phyloP scores from a whole-genome alignment of 768 basidiomycete species.

The Rhizopogon rudus region DNA sequence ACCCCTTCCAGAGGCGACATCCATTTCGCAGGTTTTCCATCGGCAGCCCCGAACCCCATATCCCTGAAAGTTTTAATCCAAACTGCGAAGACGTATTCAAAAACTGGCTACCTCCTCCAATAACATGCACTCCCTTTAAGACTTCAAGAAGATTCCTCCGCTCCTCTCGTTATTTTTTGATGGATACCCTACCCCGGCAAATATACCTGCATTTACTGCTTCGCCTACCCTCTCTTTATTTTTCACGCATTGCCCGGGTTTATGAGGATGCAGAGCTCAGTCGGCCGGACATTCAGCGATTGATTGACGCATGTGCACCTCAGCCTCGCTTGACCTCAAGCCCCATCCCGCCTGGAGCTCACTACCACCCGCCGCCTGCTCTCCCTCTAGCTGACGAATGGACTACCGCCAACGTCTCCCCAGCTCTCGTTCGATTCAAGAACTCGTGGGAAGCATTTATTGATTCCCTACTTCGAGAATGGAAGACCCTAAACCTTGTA shows the following conservation, averaged over 20 bases:
- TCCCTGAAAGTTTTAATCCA: conserved; percentile 12
- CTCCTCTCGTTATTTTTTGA: conserved; percentile 18
- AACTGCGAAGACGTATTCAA: conserved; percentile 16
- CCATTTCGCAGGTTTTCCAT: conserved; percentile 18
- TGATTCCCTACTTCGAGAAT: conserved; percentile 63
- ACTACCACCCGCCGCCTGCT: conserved; percentile 11
- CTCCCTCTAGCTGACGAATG: conserved; percentile 52
- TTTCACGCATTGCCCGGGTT: conserved; percentile 69
- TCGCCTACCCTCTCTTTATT: conserved; percentile 74
- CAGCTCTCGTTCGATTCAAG: conserved; percentile 60
- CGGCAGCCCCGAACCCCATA: conserved; percentile 11
- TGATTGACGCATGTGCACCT: conserved; percentile 32
- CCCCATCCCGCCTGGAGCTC: conserved; percentile 23
- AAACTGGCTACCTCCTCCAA: conserved; percentile 16
- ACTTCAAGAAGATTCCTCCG: conserved; percentile 13
- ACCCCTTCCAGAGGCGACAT: conserved; percentile 41
- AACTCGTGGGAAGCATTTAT: conserved; percentile 68
- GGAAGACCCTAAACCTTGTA: conserved; percentile 74
- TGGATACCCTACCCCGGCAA: conserved; percentile 39
- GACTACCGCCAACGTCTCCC: conserved; percentile 47
- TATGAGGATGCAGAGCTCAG: conserved; percentile 79
- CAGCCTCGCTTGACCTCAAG: conserved; percentile 14
- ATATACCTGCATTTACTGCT: conserved; percentile 47
- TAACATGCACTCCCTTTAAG: conserved; percentile 10
- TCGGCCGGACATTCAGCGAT: conserved; percentile 60